Percentiles rank a stretch among this genome's conserved stretches.
These are phyloP conservation scores for Kregervanrija pseudodelftensis DNA, from an alignment of 805 yeast species.

Conservation along the genomic window DNA sequence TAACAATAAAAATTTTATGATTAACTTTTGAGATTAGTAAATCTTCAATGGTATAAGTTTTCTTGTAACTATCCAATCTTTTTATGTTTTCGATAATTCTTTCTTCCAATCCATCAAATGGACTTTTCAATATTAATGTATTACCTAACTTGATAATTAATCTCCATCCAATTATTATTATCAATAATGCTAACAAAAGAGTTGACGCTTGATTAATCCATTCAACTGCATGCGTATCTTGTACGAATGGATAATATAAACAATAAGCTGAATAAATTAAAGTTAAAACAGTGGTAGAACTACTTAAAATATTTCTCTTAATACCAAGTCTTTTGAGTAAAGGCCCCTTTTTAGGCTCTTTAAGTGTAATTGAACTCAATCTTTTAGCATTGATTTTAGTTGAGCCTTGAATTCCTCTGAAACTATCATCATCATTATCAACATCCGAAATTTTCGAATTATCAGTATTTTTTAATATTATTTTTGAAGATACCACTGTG, in stretches of 20 bases:
- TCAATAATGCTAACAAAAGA: constrained; percentile 17
- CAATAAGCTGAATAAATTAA: constrained; percentile 24
- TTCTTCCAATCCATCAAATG: constrained; percentile 32
- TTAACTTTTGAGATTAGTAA: constrained; percentile 57
- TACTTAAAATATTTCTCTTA: constrained; percentile 16
- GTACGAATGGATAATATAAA: constrained; percentile 24
- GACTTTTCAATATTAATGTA: constrained; percentile 46
- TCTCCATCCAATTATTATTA: constrained; percentile 21
- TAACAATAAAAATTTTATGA: constrained; percentile 50
- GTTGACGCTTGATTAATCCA: constrained; percentile 21
- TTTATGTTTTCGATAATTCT: constrained; percentile 40
- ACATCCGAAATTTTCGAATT: no score
- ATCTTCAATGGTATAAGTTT: constrained; percentile 39
- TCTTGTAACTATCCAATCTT: constrained; percentile 44
- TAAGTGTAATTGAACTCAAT: constrained; percentile 21
- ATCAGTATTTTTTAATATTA: no score
- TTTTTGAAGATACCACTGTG: constrained; percentile 17
- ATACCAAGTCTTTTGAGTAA: constrained; percentile 6
- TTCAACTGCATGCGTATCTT: constrained; percentile 15
- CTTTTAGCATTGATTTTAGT: constrained; percentile 15
- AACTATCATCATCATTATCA: no score
- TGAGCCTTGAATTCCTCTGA: no score
- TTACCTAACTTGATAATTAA: constrained; percentile 46
- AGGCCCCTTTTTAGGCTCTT: constrained; percentile 15
- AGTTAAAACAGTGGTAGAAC: constrained; percentile 42